Conservation (phyloP, 148 eudicot genomes). For the Spergularia marina region DNA sequence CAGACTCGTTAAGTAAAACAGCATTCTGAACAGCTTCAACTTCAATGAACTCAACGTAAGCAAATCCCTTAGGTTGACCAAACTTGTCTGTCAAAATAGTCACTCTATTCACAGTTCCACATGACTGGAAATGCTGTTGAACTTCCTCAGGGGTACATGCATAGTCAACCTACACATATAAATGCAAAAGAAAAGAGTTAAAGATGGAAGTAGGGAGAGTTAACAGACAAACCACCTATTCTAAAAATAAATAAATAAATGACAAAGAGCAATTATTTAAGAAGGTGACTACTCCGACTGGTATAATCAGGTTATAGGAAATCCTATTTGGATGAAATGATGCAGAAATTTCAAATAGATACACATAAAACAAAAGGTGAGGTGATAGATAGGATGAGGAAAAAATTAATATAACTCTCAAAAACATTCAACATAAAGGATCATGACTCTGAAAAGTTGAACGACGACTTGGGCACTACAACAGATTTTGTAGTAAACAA, state of each 20-base stretch:
- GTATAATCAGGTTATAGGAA: neutral
- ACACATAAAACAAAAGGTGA: neutral
- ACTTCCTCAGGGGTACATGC: constrained; percentile 81
- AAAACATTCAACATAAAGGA: neutral
- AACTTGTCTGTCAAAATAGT: constrained; percentile 68
- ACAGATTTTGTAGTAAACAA: neutral
- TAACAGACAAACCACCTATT: neutral
- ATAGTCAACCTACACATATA: constrained; percentile 56
- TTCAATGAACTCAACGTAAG: constrained; percentile 74
- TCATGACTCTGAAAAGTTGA: neutral
- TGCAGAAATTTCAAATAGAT: neutral
- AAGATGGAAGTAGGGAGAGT: neutral
- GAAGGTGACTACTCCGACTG: neutral
- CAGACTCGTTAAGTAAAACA: constrained; percentile 54
- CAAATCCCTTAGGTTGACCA: constrained; percentile 79
- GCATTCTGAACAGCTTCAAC: constrained; percentile 67
- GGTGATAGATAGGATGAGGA: neutral
- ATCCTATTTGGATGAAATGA: neutral
- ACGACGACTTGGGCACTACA: neutral
- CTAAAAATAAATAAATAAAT: neutral
- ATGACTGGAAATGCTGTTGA: constrained; percentile 74
- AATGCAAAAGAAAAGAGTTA: neutral
- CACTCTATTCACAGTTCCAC: constrained; percentile 73
- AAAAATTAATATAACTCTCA: neutral
- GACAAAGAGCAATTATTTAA: neutral